Evolutionary conservation across 768 basidiomycete genomes (phyloP), one percentile per base, ranked within the genome.

Genomic region (Russula sp.): DNA sequence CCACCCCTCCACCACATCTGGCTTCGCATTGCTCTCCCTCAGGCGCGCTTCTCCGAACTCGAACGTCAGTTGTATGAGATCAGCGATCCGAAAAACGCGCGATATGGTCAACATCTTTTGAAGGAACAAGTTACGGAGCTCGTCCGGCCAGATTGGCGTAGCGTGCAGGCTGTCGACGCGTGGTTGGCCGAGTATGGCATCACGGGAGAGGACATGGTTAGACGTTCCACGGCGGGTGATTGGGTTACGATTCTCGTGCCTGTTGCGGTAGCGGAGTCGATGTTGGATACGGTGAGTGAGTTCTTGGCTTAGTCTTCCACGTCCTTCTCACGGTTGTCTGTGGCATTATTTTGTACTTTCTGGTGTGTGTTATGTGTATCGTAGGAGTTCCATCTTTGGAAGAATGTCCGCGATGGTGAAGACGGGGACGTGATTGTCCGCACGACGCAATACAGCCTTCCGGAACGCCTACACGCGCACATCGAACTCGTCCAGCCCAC

Each of bases 401-500:
- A 80, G 59, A 83, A 89, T 71, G 71, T 73, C 11, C 74, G 75
- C 24, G 80, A 76, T 57, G 86, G 83, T 4, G 83, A 85, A 34
- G 18, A 56, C 4, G 24, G 16, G 24, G 44, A 48, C 7, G 20
- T 61, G 20, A 24, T 65, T 28, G 75, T 89, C 64, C 82, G 89
- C 59, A 87, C 89, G n/a, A 85, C 83, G 4, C 77, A 76, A 63
- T 90, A 89, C 75, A 85, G 83, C 69, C 79, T 91, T 20, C 89
- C 89, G 0, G 77, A 78, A 52, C 65, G 80, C 61, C 73, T 90
- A 52, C 79, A 85, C 68, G 74, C 76, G 3, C 86, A 89, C 69
- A 72, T 90, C 61, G 86, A 89, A 42, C 73, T 89, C 34, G 76
- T 90, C 32, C 87, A 89, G 65, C 89, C 89, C 0, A 90, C 89